A percentile compares a stretch with the other conserved stretches of the same genome.
These are phyloP conservation scores for Leishmania braziliensis DNA, from an alignment of 208 protist species.

Conservation along the genomic window DNA sequence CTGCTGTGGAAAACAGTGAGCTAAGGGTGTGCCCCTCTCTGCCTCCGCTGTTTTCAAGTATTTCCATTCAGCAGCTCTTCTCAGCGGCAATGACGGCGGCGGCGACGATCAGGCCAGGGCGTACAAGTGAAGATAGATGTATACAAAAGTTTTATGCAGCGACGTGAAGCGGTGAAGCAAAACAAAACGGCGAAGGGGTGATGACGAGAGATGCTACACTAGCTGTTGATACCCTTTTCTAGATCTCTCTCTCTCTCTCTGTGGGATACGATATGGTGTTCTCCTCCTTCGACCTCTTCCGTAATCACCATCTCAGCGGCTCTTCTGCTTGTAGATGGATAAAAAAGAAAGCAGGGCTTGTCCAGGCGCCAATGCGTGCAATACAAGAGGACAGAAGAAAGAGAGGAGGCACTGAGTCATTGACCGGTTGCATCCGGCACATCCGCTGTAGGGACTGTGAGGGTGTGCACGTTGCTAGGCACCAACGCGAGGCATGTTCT, in stretches of 20 bases:
- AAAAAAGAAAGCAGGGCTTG: not conserved
- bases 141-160: not conserved
- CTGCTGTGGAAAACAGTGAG: slow-evolving; percentile 96
- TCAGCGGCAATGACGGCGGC: not conserved
- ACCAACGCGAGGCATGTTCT: not conserved
- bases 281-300: not conserved
- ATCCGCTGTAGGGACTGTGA: not conserved
- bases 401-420: not conserved
- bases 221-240: not conserved
- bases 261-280: not conserved
- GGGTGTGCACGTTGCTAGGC: not conserved
- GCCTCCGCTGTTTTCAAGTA: not conserved
- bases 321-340: not conserved
- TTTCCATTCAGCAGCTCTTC: not conserved
- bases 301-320: not conserved
- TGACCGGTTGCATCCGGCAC: not conserved
- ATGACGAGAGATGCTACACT: not conserved
- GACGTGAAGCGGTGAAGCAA: not conserved
- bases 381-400: not conserved
- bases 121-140: not conserved
- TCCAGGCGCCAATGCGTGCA: not conserved
- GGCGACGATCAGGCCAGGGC: not conserved
- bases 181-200: not conserved
- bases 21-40: slow-evolving; percentile 20
- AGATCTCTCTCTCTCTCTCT: not conserved